Conservation (phyloP, 306 rosid genomes). For the Comarum palustre region DNA sequence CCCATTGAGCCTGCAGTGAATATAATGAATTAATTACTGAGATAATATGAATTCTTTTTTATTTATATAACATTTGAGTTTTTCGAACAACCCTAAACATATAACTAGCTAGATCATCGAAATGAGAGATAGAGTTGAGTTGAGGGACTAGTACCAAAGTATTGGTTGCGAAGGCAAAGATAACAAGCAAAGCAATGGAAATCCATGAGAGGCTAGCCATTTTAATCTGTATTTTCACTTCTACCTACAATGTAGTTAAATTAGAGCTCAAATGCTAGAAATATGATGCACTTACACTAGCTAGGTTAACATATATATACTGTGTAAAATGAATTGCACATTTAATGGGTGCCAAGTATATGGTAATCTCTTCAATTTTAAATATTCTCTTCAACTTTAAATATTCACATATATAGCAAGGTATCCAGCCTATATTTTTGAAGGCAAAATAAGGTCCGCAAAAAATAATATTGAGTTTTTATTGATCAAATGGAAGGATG, state of each 20-base stretch:
- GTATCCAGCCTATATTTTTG: not conserved
- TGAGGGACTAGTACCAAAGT: not conserved
- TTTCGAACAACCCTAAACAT: not conserved
- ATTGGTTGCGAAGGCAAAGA: not conserved
- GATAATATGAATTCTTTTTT: not conserved
- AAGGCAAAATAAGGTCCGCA: too few species aligned
- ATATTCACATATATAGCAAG: not conserved
- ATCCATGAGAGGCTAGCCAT: constrained; percentile 10
- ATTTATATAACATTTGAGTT: not conserved
- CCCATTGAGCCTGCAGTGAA: not conserved
- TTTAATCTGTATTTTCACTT: not conserved
- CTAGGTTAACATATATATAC: not conserved
- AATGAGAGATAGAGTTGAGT: not conserved
- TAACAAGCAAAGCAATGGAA: constrained; percentile 4
- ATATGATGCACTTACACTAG: not conserved
- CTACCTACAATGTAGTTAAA: not conserved
- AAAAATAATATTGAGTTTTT: too few species aligned
- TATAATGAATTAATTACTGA: not conserved
- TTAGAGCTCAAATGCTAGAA: not conserved
- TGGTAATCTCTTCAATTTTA: not conserved
- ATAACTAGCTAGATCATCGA: not conserved
- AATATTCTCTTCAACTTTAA: not conserved
- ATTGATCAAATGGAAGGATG: too few species aligned
- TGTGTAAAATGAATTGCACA: not conserved
- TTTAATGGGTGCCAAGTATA: not conserved